Base-by-base conservation (phyloP, 2,329 filamentous ascomycete species). In the Colletotrichum aenigma region DNA sequence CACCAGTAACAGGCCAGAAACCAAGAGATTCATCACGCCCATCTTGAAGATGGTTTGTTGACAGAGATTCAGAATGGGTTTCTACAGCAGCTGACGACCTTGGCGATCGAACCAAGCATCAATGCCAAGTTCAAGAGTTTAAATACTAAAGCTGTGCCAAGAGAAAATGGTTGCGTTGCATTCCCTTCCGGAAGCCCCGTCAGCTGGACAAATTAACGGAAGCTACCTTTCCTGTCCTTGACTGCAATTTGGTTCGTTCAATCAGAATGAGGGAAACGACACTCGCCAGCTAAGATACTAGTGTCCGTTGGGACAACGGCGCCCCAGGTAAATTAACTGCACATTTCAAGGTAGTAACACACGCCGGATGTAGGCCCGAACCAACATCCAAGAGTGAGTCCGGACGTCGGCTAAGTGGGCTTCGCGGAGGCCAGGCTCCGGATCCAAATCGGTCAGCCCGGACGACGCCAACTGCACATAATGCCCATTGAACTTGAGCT, bases 61-160 rank as follows among this genome's bases (percentile, higher is more conserved):
- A 32, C 13, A 34, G 21, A 24, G 24, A 4, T 26, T 56, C 61
- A 48, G 15, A 32, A 24, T 15, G 26, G 26, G 36, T 21, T 52
- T 30, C n/a, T 9, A 8, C 21, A 16, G 9, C 16, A 7, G 15
- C 21, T 30, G 24, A 65, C 43, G n/a, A 52, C 64, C 43, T 74
- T 65, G 70, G 70, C 48, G 56, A 62, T 38, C 24, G 21, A 34
- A 26, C 10, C 15, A 30, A 58, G 18, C 52, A 36, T 18, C n/a
- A 26, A 68, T 69, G 64, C 74, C 70, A 76, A 76, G 64, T 76
- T 73, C 3, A 21, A 18, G 16, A 21, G 52, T n/a, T 74, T 74
- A 52, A 69, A 69, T 74, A 76, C 48, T 60, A 9, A 12, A 9
- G 4, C 13, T 6, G 43, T 24, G 48, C 36, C 70, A 73, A 74